Evolutionary conservation across 495 filamentous ascomycete genomes (phyloP).

Genomic region (Opeltia flavorubescens): DNA sequence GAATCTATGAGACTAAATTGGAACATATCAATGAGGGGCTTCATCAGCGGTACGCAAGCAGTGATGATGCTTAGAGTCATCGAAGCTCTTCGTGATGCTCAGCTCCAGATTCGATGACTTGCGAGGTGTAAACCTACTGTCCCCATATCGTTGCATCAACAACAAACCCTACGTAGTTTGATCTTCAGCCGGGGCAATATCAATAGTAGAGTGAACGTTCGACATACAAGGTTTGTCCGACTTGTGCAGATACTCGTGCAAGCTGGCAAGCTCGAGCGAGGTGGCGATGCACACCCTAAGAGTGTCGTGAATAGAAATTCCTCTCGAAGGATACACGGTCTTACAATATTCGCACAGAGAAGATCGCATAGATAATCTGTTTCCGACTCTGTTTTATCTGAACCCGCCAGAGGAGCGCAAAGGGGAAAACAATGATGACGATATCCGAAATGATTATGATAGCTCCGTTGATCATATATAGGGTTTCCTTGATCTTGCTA

Average conservation of each 20-base stretch:
- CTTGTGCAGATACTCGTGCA: not conserved
- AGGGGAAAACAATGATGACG: constrained; percentile 6
- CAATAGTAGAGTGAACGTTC: not conserved
- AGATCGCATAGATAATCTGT: constrained; percentile 2
- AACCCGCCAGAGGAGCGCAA: constrained; percentile 2
- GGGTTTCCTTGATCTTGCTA: not conserved
- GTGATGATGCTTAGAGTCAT: constrained; percentile 8
- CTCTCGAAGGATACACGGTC: not conserved
- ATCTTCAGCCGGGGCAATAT: not conserved
- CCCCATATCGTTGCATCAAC: not conserved
- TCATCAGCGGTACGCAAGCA: constrained; percentile 6
- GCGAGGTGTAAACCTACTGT: not conserved
- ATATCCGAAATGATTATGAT: constrained; percentile 10
- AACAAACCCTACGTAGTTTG: not conserved
- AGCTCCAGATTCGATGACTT: not conserved
- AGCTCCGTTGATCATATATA: constrained; percentile 1
- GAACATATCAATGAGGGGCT: constrained; percentile 5
- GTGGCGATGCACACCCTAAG: not conserved
- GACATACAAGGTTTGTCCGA: not conserved
- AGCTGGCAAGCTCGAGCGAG: not conserved
- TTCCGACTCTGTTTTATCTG: constrained; percentile 6
- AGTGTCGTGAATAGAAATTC: not conserved
- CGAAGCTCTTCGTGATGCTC: not conserved
- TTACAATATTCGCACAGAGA: constrained; percentile 4
- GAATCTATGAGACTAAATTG: constrained; percentile 10